These are phyloP conservation scores for Skeletonema grethae DNA, from an alignment of 108 stramenopile genomes.

Conservation along the genomic window DNA sequence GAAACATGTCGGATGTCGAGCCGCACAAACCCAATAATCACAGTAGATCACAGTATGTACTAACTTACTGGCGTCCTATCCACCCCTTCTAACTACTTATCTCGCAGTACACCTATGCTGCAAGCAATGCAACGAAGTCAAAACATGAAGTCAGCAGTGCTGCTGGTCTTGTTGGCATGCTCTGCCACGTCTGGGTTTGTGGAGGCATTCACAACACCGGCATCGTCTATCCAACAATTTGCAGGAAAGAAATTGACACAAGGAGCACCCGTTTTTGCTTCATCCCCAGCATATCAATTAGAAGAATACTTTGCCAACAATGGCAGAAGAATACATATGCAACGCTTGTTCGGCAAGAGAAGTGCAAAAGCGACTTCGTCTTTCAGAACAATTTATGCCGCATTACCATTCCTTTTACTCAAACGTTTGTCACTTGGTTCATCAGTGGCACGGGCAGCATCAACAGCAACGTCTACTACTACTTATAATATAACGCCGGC, in stretches of 20 bases:
- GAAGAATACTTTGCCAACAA: neutral
- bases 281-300: neutral
- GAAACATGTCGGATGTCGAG: too few relatives aligned
- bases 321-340: neutral
- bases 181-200: neutral
- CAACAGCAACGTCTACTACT: neutral
- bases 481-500: neutral
- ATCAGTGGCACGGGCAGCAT: constrained; percentile 5
- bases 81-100: too few relatives aligned
- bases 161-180: neutral
- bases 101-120: too few relatives aligned
- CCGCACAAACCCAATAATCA: too few relatives aligned
- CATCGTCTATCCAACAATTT: neutral
- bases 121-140: neutral
- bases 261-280: neutral
- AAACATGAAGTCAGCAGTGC: neutral
- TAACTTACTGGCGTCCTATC: too few relatives aligned
- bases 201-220: neutral
- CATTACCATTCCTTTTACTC: neutral
- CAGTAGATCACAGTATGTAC: too few relatives aligned
- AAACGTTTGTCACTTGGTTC: neutral
- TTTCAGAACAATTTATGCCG: neutral
- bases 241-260: neutral
- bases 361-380: neutral
- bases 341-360: constrained; percentile 2